Evolutionary conservation across 1,139 yeast species (phyloP).

Genomic region (Zhuliangozyma blackwelliae): DNA sequence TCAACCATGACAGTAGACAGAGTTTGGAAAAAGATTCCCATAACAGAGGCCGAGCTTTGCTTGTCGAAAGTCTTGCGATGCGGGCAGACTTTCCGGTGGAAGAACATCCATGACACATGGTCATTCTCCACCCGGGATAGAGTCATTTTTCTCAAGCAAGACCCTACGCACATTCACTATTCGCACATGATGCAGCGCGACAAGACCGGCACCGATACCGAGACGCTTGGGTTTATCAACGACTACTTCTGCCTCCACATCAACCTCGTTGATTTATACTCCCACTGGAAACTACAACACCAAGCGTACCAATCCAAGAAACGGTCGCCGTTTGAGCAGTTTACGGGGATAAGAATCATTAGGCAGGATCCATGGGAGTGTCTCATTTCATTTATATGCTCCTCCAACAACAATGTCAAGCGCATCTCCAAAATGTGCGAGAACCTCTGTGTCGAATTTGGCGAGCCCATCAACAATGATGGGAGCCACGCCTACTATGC

Average conservation of each 20-base stretch:
- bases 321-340: constrained; percentile 33
- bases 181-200: constrained; percentile 22
- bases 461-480: constrained; percentile 52
- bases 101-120: constrained; percentile 55
- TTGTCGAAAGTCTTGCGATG: constrained; percentile 74
- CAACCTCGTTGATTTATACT: constrained; percentile 49
- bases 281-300: constrained; percentile 61
- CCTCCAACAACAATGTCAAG: constrained; percentile 92
- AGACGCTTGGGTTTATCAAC: constrained; percentile 42
- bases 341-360: constrained; percentile 74
- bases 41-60: constrained; percentile 45
- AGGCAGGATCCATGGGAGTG: constrained; percentile 98
- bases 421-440: constrained; percentile 94
- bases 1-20: constrained; percentile 21
- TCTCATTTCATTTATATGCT: constrained; percentile 82
- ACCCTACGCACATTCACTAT: constrained; percentile 26
- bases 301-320: constrained; percentile 28
- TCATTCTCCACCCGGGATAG: constrained; percentile 49
- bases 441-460: constrained; percentile 67
- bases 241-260: constrained; percentile 72
- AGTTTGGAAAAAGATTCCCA: constrained; percentile 23
- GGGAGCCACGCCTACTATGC: constrained; percentile 53
- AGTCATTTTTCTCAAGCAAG: constrained; percentile 52
- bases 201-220: constrained; percentile 10
- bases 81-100: constrained; percentile 85